Conservation (phyloP, 2,329 filamentous ascomycete species). For the Aspergillus novofumigatus region DNA sequence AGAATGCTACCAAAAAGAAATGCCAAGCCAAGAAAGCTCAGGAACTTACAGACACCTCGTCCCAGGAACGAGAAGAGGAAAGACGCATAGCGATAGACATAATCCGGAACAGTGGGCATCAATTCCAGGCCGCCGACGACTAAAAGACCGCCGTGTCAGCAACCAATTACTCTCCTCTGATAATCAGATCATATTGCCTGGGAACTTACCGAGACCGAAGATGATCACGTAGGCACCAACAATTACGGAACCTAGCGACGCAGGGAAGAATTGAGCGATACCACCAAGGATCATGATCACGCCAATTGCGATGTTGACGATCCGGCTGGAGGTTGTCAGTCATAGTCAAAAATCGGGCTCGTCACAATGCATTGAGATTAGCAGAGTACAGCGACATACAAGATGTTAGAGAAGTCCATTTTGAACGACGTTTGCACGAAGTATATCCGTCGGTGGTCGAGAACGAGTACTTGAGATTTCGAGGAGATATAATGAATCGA, state of each 20-base stretch:
- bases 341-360: conserved; percentile 7
- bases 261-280: conserved; percentile 46
- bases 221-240: conserved; percentile 83
- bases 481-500: background rate
- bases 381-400: conserved; percentile 57
- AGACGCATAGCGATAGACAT: conserved; percentile 87
- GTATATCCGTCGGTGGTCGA: background rate
- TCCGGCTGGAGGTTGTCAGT: conserved; percentile 59
- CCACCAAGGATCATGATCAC: conserved; percentile 85
- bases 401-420: conserved; percentile 91
- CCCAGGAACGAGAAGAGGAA: conserved; percentile 98
- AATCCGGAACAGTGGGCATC: conserved; percentile 75
- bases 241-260: conserved; percentile 60
- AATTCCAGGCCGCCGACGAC: conserved; percentile 78
- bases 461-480: background rate
- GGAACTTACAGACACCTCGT: conserved; percentile 82
- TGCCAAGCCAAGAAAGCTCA: background rate
- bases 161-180: conserved; percentile 1
- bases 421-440: conserved; percentile 21
- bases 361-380: conserved; percentile 5
- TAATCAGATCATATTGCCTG: too few species aligned
- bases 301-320: conserved; percentile 87
- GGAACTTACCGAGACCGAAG: conserved; percentile 72
- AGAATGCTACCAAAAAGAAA: background rate
- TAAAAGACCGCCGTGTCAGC: conserved; percentile 32